Percentiles rank a stretch among this genome's conserved stretches.
Conservation (phyloP, 1,139 yeast genomes). For the Diutina sp. region DNA sequence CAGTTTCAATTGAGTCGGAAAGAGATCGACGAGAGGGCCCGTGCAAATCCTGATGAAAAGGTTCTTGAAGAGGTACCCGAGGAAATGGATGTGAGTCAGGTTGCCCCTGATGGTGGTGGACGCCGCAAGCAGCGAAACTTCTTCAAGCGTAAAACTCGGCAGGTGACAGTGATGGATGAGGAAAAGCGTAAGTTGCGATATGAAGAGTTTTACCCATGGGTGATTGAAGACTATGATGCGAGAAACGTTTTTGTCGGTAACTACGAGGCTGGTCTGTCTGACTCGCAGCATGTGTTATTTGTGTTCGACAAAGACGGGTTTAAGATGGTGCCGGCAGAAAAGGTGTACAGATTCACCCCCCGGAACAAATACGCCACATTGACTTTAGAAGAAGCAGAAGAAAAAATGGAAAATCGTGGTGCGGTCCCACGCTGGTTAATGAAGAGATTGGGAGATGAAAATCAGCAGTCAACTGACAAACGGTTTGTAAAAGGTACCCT, state of each 20-base stretch:
- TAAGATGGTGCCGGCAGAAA: constrained; percentile 90
- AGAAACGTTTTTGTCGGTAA: constrained; percentile 91
- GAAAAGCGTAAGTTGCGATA: constrained; percentile 72
- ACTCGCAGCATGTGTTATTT: constrained; percentile 65
- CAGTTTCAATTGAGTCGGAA: constrained; percentile 68
- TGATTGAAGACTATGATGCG: constrained; percentile 91
- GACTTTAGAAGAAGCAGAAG: constrained; percentile 93
- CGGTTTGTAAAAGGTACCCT: constrained; percentile 15
- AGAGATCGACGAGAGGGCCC: constrained; percentile 46
- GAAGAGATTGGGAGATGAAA: constrained; percentile 72
- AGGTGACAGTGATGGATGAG: constrained; percentile 69
- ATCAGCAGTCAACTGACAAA: constrained; percentile 31
- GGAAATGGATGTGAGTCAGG: constrained; percentile 43
- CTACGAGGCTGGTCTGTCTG: constrained; percentile 89
- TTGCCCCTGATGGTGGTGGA: constrained; percentile 93
- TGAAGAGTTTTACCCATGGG: constrained; percentile 97
- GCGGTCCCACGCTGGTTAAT: constrained; percentile 91
- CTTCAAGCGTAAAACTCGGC: constrained; percentile 75
- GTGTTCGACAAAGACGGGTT: constrained; percentile 83
- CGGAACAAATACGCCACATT: constrained; percentile 88
- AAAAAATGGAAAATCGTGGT: constrained; percentile 73
- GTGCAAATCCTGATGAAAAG: constrained; percentile 20
- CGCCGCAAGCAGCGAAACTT: constrained; percentile 50
- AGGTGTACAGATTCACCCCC: constrained; percentile 86
- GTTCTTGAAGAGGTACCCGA: constrained; percentile 9